These are phyloP conservation scores for Ilex asprella DNA, from an alignment of 257 asterid species.

Conservation along the genomic window DNA sequence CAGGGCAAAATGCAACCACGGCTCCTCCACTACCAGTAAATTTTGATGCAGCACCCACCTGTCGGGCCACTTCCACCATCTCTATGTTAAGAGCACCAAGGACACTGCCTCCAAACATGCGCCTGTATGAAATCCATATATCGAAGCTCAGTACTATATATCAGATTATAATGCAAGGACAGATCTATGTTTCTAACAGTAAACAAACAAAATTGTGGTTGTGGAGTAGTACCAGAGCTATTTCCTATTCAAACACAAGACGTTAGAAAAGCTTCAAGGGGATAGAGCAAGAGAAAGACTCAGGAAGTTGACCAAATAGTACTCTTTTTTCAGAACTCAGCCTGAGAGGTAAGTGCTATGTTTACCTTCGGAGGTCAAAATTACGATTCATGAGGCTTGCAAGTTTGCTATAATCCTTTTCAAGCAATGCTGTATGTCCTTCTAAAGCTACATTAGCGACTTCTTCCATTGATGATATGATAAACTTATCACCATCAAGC, in stretches of 20 bases:
- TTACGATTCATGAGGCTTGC: slow-evolving; percentile 80
- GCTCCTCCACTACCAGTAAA: slow-evolving; percentile 99
- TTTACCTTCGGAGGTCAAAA: slow-evolving; percentile 81
- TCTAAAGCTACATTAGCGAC: slow-evolving; percentile 73
- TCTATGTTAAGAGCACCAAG: slow-evolving; percentile 80
- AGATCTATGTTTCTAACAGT: neutral
- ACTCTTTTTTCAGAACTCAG: no score
- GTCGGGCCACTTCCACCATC: slow-evolving; percentile 85
- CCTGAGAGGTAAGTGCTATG: neutral
- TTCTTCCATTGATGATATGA: slow-evolving; percentile 71
- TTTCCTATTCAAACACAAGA: no score
- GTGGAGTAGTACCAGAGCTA: neutral
- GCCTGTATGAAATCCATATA: slow-evolving; percentile 23
- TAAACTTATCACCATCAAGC: slow-evolving; percentile 81
- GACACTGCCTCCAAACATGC: slow-evolving; percentile 86
- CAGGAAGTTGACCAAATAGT: neutral
- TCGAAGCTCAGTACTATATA: neutral
- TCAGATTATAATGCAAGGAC: neutral
- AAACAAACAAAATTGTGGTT: neutral
- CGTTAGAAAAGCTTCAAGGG: no score
- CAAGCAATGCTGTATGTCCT: slow-evolving; percentile 60
- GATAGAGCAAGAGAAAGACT: no score
- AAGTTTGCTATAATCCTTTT: slow-evolving; percentile 53
- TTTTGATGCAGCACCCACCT: slow-evolving; percentile 78
- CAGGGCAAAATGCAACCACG: slow-evolving; percentile 71